Base-by-base conservation (phyloP, 345 rosid species). In the Durio zibethinus region DNA sequence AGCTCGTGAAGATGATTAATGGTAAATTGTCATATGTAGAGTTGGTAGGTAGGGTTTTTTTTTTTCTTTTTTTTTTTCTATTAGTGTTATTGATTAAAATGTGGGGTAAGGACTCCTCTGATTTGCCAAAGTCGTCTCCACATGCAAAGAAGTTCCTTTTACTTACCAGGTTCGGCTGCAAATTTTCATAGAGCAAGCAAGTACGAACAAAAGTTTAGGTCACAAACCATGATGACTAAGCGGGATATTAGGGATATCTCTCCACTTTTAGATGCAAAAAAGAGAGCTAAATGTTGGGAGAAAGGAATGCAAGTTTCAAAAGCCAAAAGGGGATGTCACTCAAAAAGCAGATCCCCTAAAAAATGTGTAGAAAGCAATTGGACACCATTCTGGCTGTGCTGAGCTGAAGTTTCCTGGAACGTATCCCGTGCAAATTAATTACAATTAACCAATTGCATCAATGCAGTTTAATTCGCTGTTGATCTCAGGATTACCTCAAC, bases 181-280 rank as follows among this genome's bases (percentile, higher is more conserved):
- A 45, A 43, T 69, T 48, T 29, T 57, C 29, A 54, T 73, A 69
- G 25, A 69, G 54, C 54, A 40, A 68, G 29, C 48, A 53, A 29
- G 75, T 52, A 29, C 16, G 65, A 53, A 33, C 63, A 53, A 73
- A 21, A 54, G 52, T 54, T 56, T 56, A 20, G 60, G 56, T 10
- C 33, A 16, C 7, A 10, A 25, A 23, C 68, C 15, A 38, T 71
- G 80, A 53, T 66, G 66, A 0, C 29, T 25, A 20, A 10, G 74
- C 84, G 81, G 66, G 79, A 82, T 64, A 73, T 74, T 9, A 62
- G 84, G 84, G 83, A 81, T 79, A 45, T 50, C 48, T 9, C 9
- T 56, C 5, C 72, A 27, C 62, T 77, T 82, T 81, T 69, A n/a
- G 71, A 38, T 56, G 79, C 84, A 77, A 33, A 6, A 50, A 35